Evolutionary conservation across 2,329 filamentous ascomycete species (phyloP).

Genomic region (Didymella keratinophila): DNA sequence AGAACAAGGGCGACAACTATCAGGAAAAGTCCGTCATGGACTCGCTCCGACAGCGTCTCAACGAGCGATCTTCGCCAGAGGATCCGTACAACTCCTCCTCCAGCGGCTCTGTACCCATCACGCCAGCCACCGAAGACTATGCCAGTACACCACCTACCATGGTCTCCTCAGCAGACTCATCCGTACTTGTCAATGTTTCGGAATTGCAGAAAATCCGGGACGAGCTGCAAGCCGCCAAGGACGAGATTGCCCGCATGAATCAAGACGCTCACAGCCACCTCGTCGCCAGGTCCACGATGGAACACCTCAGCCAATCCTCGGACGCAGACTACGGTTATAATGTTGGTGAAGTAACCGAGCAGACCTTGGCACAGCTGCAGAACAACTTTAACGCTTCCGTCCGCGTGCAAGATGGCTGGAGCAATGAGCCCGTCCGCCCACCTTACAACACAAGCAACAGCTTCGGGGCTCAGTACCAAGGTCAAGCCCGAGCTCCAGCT

Average conservation of each 20-base stretch:
- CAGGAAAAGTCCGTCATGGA: conserved; percentile 57
- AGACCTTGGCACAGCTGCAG: conserved; percentile 60
- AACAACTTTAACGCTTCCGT: conserved; percentile 59
- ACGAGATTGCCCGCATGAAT: conserved; percentile 74
- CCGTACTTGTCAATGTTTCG: conserved; percentile 54
- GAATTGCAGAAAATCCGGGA: conserved; percentile 74
- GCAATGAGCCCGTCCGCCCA: conserved; percentile 34
- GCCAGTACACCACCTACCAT: conserved; percentile 42
- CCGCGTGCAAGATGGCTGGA: conserved; percentile 51
- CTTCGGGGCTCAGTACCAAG: conserved; percentile 31
- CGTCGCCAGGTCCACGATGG: conserved; percentile 66
- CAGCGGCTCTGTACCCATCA: conserved; percentile 68
- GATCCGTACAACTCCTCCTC: conserved; percentile 66
- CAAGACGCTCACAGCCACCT: conserved; percentile 73
- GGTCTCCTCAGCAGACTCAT: conserved; percentile 29
- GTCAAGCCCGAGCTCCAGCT: conserved; percentile 28
- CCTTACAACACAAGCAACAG: conserved; percentile 35
- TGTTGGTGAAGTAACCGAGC: conserved; percentile 57
- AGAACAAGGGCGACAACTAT: conserved; percentile 57
- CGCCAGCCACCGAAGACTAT: conserved; percentile 66
- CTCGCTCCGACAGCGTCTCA: conserved; percentile 74
- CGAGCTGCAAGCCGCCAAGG: conserved; percentile 74
- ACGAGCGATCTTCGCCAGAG: conserved; percentile 58
- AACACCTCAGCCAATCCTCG: conserved; percentile 62
- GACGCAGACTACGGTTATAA: conserved; percentile 59